A percentile compares a stretch with the other conserved stretches of the same genome.
These are phyloP conservation scores for Dimocarpus longan DNA, from an alignment of 345 rosid genomes.

Conservation along the genomic window DNA sequence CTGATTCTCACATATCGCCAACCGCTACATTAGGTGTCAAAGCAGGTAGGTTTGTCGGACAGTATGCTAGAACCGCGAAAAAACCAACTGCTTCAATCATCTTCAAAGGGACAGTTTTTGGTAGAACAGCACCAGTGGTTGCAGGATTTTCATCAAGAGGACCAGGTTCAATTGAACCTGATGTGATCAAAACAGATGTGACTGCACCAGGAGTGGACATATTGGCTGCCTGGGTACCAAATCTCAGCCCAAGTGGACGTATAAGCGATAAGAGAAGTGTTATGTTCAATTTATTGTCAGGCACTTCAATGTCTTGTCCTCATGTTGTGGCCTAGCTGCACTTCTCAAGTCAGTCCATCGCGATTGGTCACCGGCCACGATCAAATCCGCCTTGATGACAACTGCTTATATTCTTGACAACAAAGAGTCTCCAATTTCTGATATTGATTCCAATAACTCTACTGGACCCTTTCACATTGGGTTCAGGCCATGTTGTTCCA, in stretches of 20 bases:
- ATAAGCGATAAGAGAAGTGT: constrained; percentile 57
- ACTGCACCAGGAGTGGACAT: constrained; percentile 81
- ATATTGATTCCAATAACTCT: constrained; percentile 21
- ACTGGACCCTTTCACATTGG: constrained; percentile 47
- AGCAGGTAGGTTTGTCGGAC: constrained; percentile 40
- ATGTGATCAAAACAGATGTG: constrained; percentile 71
- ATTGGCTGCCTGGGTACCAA: constrained; percentile 76
- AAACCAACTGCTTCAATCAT: constrained; percentile 53
- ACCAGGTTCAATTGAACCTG: constrained; percentile 57
- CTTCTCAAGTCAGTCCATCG: constrained; percentile 44
- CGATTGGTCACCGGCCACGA: constrained; percentile 81
- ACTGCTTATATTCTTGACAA: constrained; percentile 62
- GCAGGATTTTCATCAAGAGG: constrained; percentile 86
- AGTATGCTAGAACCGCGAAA: constrained; percentile 41
- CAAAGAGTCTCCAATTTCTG: constrained; percentile 35
- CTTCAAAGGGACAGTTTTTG: constrained; percentile 59
- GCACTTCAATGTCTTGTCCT: constrained; percentile 91
- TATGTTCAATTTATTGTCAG: constrained; percentile 65
- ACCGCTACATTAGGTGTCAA: constrained; percentile 51
- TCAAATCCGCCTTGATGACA: constrained; percentile 88
- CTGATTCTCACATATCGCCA: constrained; percentile 67
- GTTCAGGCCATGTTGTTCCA: constrained; percentile 65
- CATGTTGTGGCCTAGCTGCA: constrained; percentile 78
- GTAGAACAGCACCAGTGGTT: constrained; percentile 58
- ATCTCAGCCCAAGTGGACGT: constrained; percentile 45